Evolutionary conservation across 1,284 basidiomycete species (phyloP).

Genomic region (Stereum hirsutum): DNA sequence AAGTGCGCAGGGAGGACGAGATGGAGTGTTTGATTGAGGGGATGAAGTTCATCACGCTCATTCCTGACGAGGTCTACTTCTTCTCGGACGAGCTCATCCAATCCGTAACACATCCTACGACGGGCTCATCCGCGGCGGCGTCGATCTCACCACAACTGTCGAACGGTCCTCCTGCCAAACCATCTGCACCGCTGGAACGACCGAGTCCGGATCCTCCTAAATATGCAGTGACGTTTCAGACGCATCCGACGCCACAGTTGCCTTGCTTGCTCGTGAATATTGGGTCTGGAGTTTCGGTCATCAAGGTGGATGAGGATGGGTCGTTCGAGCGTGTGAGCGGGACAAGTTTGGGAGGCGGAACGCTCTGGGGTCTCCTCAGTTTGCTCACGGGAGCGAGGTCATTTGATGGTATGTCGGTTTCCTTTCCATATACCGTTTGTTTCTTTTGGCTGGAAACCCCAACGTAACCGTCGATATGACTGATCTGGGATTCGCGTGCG

Average conservation of each 20-base stretch:
- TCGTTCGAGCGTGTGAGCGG: constrained; percentile 95
- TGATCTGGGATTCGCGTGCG: constrained; percentile 1
- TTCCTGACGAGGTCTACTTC: constrained; percentile 97
- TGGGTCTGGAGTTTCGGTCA: constrained; percentile 94
- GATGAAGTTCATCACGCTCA: constrained; percentile 92
- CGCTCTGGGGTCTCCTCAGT: constrained; percentile 95
- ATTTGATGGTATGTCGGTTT: constrained; percentile 93
- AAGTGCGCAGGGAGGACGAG: constrained; percentile 90
- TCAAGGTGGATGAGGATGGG: constrained; percentile 95
- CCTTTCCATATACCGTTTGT: background rate
- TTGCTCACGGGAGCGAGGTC: constrained; percentile 91
- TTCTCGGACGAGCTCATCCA: constrained; percentile 97
- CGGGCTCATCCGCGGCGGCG: constrained; percentile 8
- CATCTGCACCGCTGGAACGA: constrained; percentile 64
- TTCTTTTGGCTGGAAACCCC: background rate
- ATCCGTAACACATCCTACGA: constrained; percentile 63
- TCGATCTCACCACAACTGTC: constrained; percentile 6
- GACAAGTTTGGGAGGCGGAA: constrained; percentile 96
- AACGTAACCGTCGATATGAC: background rate
- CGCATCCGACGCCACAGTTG: constrained; percentile 76
- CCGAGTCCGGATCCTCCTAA: constrained; percentile 90
- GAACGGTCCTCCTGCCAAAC: no score
- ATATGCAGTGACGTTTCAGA: constrained; percentile 83
- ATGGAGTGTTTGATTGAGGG: constrained; percentile 99
- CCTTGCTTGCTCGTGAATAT: constrained; percentile 98